Base-by-base conservation (phyloP, 2,329 filamentous ascomycete genomes). In the Aureobasidium mangrovei region DNA sequence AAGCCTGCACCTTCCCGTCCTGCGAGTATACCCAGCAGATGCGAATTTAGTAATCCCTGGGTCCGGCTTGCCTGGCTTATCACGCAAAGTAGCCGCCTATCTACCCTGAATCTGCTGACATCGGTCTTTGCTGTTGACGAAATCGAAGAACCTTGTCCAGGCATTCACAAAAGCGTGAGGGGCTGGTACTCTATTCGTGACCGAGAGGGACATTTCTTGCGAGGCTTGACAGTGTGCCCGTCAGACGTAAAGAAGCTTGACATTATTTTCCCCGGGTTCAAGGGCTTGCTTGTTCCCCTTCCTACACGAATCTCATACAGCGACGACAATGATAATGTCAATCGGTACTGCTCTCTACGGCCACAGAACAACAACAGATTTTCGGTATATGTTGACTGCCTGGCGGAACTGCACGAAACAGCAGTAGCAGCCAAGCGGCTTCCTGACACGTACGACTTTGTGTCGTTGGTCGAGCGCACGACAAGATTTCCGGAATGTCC, bases 21-120 rank as follows among this genome's bases (percentile, higher is more conserved):
- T 7, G 38, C 29, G 8, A 42, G 18, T 7, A 43, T 28, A 6
- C 73, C 76, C 39, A 75, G 80, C 43, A 75, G 78, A 43, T 97
- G 91, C 70, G 85, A 90, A 59, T 88, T 96, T 68, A 88, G 87
- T 31, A 78, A 81, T 9, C 81, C 85, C 0, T 96, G 90, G 88
- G 85, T 88, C 62, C 83, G 88, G 29, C 82, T 95, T 38, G 90
- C 90, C 0, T 95, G 86, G 82, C 76, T 91, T 3, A 76, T 95
- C 58, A 91, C 84, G 2, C 72, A 86, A 51, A 89, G 90, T 67
- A 81, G 88, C 60, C 72, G 81, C 9, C 74, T 80, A 18, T 74
- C 78, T 3, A 82, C 88, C 59, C 71, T 93, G 39, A 78, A 80
- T 9, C 71, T 94, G 4, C 75, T 96, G 31, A 80, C 85, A 56